phyloP scores from a whole-genome alignment of 108 stramenopile genomes.

The Cyclostephanos tholiformis region DNA sequence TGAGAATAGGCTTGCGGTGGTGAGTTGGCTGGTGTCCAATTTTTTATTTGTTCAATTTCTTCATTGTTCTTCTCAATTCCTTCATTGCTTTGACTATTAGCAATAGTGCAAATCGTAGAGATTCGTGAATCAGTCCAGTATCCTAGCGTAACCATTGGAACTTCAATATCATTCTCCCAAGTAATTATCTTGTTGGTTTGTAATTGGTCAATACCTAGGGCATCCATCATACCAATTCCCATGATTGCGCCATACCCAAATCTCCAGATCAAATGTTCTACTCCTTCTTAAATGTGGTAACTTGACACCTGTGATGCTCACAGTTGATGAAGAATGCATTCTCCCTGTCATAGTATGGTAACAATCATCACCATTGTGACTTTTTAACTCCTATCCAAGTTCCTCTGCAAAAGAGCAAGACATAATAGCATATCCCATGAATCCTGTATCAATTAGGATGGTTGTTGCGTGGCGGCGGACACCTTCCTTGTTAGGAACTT shows the following conservation, averaged over 20 bases:
- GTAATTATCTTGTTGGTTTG: too few relatives aligned
- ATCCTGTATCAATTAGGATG: constrained; percentile 1
- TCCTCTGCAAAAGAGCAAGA: neutral
- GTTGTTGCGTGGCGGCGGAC: neutral
- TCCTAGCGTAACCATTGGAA: neutral
- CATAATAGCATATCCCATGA: neutral
- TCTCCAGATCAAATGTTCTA: neutral
- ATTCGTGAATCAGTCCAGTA: too few relatives aligned
- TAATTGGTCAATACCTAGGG: neutral
- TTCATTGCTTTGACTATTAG: neutral
- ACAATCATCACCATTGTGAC: too few relatives aligned
- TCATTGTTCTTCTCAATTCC: neutral
- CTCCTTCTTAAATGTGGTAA: neutral
- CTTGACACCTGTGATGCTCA: too few relatives aligned
- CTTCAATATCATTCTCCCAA: constrained; percentile 7
- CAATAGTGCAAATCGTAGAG: too few relatives aligned
- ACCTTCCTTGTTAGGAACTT: neutral
- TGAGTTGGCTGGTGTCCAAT: neutral
- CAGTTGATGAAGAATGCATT: too few relatives aligned
- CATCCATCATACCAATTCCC: constrained; percentile 6
- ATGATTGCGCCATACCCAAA: neutral
- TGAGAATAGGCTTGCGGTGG: neutral
- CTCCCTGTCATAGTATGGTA: too few relatives aligned
- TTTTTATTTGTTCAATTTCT: neutral
- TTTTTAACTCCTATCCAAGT: neutral